These are phyloP conservation scores for Galium porrigens DNA, from an alignment of 305 asterid genomes.

Conservation along the genomic window DNA sequence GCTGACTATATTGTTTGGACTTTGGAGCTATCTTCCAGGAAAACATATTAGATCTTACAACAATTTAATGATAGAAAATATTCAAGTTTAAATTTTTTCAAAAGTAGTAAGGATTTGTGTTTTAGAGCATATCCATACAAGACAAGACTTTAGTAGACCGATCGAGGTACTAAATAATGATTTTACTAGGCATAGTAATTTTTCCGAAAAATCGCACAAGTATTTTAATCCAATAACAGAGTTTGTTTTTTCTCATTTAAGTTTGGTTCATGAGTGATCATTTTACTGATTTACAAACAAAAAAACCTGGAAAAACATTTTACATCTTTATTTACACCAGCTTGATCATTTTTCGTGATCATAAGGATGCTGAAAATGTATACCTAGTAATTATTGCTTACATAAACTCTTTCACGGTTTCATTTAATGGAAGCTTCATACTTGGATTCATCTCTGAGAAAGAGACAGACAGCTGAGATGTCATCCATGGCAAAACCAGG, in stretches of 20 bases:
- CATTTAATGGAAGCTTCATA: conserved; percentile 6
- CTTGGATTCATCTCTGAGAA: conserved; percentile 27
- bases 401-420: background rate
- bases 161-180: no score
- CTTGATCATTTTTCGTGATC: background rate
- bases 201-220: no score
- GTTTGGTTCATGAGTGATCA: background rate
- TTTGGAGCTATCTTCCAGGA: no score
- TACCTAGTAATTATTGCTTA: background rate
- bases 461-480: conserved; percentile 59
- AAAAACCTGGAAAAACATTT: background rate
- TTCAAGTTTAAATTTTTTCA: no score
- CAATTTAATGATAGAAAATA: no score
- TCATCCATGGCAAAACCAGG: conserved; percentile 53
- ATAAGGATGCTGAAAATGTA: background rate
- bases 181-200: no score
- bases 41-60: no score
- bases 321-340: background rate
- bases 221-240: no score
- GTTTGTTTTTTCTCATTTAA: background rate
- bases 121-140: no score
- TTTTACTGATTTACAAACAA: background rate
- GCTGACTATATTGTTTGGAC: background rate
- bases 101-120: no score
- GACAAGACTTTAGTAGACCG: no score